Evolutionary conservation across 805 yeast genomes (phyloP).

Genomic region (Komagataella pastoris): DNA sequence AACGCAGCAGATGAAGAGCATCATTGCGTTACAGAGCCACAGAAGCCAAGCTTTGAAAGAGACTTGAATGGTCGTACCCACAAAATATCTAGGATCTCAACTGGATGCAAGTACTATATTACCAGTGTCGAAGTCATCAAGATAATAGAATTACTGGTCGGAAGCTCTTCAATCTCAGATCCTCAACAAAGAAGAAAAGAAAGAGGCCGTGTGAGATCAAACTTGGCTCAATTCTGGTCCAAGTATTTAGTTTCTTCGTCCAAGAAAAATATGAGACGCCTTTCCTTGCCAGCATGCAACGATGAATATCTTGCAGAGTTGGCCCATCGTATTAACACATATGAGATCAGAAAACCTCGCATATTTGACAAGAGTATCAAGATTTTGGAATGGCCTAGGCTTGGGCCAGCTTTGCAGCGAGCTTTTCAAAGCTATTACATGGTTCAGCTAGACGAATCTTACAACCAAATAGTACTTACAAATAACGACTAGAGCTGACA

Average conservation of each 20-base stretch:
- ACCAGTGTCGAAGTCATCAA: slow-evolving; percentile 58
- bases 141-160: slow-evolving; percentile 48
- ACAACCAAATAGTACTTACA: too few relatives aligned
- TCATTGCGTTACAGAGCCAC: too few relatives aligned
- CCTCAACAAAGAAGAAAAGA: slow-evolving; percentile 44
- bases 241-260: slow-evolving; percentile 41
- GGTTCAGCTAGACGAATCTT: too few relatives aligned
- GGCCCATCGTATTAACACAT: slow-evolving; percentile 53
- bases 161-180: slow-evolving; percentile 23
- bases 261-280: slow-evolving; percentile 8
- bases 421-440: too few relatives aligned
- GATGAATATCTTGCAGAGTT: slow-evolving; percentile 31
- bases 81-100: too few relatives aligned
- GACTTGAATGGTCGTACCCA: too few relatives aligned
- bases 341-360: slow-evolving; percentile 48
- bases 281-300: slow-evolving; percentile 6
- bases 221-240: slow-evolving; percentile 56
- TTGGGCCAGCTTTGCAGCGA: too few relatives aligned
- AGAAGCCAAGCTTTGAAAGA: too few relatives aligned
- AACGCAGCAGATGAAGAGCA: too few relatives aligned
- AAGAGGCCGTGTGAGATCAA: slow-evolving; percentile 51
- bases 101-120: slow-evolving; percentile 28
- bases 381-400: slow-evolving; percentile 45
- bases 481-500: too few relatives aligned
- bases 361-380: slow-evolving; percentile 60